A percentile compares a stretch with the other conserved stretches of the same genome.
Conservation (phyloP, 345 rosid species). For the Acer campestre region DNA sequence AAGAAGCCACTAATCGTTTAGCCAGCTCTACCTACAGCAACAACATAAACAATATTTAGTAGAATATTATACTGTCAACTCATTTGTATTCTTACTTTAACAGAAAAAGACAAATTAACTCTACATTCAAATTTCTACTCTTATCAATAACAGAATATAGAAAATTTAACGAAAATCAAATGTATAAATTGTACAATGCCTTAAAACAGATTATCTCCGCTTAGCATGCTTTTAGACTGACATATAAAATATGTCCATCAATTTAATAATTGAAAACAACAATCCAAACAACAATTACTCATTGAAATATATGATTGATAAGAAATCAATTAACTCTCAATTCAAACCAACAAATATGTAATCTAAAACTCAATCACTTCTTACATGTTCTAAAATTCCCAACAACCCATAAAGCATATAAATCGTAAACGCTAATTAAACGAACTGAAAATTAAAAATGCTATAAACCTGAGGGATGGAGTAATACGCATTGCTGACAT, state of each 20-base stretch:
- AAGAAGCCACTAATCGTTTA: constrained; percentile 62
- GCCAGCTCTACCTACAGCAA: constrained; percentile 77
- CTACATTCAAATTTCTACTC: neutral
- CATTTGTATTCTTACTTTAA: neutral
- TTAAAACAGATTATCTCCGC: neutral
- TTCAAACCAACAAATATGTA: neutral
- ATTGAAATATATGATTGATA: neutral
- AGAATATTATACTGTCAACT: neutral
- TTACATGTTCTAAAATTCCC: neutral
- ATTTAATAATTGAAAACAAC: neutral
- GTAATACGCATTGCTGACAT: constrained; percentile 77
- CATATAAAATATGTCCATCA: neutral
- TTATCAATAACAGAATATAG: neutral
- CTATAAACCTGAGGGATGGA: constrained; percentile 68
- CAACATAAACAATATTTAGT: neutral
- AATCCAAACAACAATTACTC: no score
- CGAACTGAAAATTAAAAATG: neutral
- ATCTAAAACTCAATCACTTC: neutral
- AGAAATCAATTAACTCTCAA: neutral
- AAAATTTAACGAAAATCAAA: neutral
- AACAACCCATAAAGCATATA: neutral
- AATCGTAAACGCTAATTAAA: neutral
- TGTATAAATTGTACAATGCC: neutral
- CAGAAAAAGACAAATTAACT: neutral
- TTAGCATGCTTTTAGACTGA: neutral